Conservation (phyloP, 441 rosid genomes). For the Erodium trifolium region DNA sequence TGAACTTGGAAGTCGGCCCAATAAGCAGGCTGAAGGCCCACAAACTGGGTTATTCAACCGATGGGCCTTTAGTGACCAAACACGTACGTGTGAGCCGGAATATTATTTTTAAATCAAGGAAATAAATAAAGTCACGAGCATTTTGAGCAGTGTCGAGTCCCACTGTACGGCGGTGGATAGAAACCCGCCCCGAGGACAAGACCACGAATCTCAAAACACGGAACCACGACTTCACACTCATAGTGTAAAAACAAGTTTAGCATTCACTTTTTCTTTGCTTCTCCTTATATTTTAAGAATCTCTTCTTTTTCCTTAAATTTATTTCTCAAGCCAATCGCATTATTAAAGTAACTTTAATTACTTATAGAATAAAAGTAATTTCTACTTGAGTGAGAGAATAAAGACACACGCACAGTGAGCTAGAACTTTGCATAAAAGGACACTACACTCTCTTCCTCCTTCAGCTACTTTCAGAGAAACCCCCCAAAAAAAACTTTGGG, state of each 20-base stretch:
- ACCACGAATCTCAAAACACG: constrained; percentile 1
- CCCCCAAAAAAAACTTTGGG: not conserved
- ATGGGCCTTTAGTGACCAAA: too few relatives aligned
- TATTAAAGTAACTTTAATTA: not conserved
- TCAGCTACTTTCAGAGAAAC: not conserved
- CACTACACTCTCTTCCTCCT: not conserved
- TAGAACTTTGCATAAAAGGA: not conserved
- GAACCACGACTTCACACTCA: not conserved
- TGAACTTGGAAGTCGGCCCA: too few relatives aligned
- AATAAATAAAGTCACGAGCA: not conserved
- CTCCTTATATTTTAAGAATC: not conserved
- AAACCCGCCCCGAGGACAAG: not conserved
- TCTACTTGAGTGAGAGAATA: not conserved
- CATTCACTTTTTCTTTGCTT: not conserved
- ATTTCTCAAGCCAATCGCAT: not conserved
- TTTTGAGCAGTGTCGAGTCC: not conserved
- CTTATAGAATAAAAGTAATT: not conserved
- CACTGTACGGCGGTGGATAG: not conserved
- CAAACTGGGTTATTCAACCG: too few relatives aligned
- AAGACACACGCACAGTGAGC: not conserved
- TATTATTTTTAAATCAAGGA: not conserved
- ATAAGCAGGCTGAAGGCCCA: too few relatives aligned
- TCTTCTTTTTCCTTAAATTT: not conserved
- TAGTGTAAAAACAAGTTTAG: not conserved
- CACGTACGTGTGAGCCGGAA: not conserved